Conservation (phyloP, 495 filamentous ascomycete genomes). For the Penicillium dipodomyicola region DNA sequence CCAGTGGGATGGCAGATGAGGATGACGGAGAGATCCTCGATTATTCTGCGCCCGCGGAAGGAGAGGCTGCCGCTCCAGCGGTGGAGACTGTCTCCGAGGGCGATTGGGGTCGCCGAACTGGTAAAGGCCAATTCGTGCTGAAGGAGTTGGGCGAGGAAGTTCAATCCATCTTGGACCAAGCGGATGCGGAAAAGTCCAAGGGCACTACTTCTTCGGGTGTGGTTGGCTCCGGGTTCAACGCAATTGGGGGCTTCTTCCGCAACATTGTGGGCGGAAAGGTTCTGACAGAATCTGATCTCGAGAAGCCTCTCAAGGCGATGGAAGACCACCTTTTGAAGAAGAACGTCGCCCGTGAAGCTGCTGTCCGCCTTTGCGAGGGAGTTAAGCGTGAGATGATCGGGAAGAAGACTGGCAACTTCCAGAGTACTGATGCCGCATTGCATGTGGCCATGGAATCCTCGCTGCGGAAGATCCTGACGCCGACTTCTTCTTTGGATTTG, state of each 20-base stretch:
- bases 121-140: slow-evolving; percentile 88
- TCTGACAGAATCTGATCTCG: slow-evolving; percentile 79
- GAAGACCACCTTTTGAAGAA: slow-evolving; percentile 92
- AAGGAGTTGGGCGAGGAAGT: slow-evolving; percentile 92
- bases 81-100: slow-evolving; percentile 73
- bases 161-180: slow-evolving; percentile 76
- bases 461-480: slow-evolving; percentile 89
- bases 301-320: slow-evolving; percentile 92
- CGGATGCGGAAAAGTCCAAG: slow-evolving; percentile 61
- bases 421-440: slow-evolving; percentile 83
- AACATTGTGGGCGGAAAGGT: slow-evolving; percentile 94
- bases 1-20: slow-evolving; percentile 82
- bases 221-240: slow-evolving; percentile 72
- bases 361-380: slow-evolving; percentile 84
- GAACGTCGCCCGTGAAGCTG: slow-evolving; percentile 94
- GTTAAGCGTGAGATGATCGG: slow-evolving; percentile 87
- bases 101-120: slow-evolving; percentile 78
- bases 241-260: slow-evolving; percentile 81
- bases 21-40: slow-evolving; percentile 78
- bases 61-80: slow-evolving; percentile 48
- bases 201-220: slow-evolving; percentile 55
- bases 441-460: slow-evolving; percentile 84
- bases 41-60: slow-evolving; percentile 69
- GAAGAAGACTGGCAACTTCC: slow-evolving; percentile 88
- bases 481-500: slow-evolving; percentile 89